Evolutionary conservation across 768 basidiomycete species (phyloP).

Genomic region (Tubosaeta sp.): DNA sequence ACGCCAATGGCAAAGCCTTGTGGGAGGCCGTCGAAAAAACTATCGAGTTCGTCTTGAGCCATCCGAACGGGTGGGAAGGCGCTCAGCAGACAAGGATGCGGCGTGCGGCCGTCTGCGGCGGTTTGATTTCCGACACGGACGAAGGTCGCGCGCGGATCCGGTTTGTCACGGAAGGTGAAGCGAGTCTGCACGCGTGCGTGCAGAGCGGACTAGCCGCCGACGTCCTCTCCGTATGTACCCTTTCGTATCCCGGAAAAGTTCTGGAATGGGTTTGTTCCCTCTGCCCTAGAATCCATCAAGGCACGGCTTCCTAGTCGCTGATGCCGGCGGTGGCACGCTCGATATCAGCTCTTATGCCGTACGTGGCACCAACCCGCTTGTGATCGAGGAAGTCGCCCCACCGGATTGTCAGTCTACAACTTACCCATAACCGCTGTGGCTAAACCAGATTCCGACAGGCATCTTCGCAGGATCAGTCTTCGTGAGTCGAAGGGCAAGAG

Average conservation of each 20-base stretch:
- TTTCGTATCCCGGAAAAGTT: background rate
- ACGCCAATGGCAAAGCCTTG: conserved; percentile 65
- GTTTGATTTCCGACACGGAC: conserved; percentile 71
- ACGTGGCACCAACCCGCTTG: conserved; percentile 60
- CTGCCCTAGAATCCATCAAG: conserved; percentile 58
- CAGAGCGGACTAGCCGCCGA: conserved; percentile 74
- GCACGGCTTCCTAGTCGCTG: conserved; percentile 75
- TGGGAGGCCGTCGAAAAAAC: conserved; percentile 70
- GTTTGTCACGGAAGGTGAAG: conserved; percentile 82
- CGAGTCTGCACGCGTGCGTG: conserved; percentile 78
- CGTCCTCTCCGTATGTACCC: conserved; percentile 58
- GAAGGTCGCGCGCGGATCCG: conserved; percentile 68
- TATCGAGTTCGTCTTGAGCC: conserved; percentile 71
- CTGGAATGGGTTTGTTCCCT: conserved; percentile 5
- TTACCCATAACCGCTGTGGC: background rate
- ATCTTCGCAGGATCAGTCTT: conserved; percentile 83
- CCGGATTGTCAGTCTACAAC: conserved; percentile 58
- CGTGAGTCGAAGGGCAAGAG: conserved; percentile 69
- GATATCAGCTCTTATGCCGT: conserved; percentile 81
- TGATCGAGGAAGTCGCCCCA: conserved; percentile 80
- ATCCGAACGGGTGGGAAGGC: conserved; percentile 82
- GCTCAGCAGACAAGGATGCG: conserved; percentile 76
- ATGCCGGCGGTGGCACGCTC: conserved; percentile 78
- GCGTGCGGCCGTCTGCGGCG: conserved; percentile 64
- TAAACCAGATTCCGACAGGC: conserved; percentile 37